A percentile compares a stretch with the other conserved stretches of the same genome.
phyloP scores from a whole-genome alignment of 805 yeast species.

The Kodamaea kaohsiungensis region DNA sequence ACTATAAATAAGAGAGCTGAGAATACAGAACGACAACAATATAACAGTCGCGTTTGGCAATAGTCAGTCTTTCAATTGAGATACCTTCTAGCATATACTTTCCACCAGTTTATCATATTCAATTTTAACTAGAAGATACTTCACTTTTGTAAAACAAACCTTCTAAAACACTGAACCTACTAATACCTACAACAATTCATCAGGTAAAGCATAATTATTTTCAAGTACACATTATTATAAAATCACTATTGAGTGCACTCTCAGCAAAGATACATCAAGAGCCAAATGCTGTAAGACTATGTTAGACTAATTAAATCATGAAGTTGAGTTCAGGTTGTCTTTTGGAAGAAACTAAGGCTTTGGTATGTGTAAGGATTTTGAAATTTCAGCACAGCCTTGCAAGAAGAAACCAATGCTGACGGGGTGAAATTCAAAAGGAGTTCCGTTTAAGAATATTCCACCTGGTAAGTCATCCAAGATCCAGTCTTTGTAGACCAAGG shows the following conservation, averaged over 20 bases:
- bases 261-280: not conserved
- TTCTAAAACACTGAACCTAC: too few relatives aligned
- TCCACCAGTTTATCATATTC: too few relatives aligned
- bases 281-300: not conserved
- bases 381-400: slow-evolving; percentile 90
- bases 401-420: slow-evolving; percentile 60
- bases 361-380: slow-evolving; percentile 88
- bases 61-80: too few relatives aligned
- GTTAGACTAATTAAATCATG: not conserved
- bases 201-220: not conserved
- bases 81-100: too few relatives aligned
- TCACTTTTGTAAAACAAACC: too few relatives aligned
- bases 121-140: too few relatives aligned
- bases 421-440: slow-evolving; percentile 74
- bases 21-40: too few relatives aligned
- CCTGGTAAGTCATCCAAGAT: slow-evolving; percentile 61
- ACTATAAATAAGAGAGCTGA: too few relatives aligned
- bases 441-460: slow-evolving; percentile 57
- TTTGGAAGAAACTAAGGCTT: slow-evolving; percentile 68
- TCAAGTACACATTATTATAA: not conserved
- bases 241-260: too few relatives aligned
- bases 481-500: slow-evolving; percentile 54
- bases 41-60: too few relatives aligned
- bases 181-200: not conserved
- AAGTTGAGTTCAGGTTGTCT: too few relatives aligned